Evolutionary conservation across 345 rosid genomes (phyloP), one percentile per base, ranked within the genome.

Genomic region (Citrus maxima): DNA sequence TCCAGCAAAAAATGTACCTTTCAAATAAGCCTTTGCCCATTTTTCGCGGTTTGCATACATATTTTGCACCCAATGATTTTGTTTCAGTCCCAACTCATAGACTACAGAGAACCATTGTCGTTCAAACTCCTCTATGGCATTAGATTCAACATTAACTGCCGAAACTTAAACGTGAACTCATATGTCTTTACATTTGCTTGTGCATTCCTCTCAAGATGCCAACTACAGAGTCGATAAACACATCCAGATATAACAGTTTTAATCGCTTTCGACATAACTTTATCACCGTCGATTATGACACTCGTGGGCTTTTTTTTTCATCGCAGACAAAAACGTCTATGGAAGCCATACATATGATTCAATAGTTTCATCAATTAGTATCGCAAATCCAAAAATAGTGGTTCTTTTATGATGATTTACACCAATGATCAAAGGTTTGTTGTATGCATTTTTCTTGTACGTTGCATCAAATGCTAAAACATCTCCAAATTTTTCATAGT

Each of bases 321-420:
- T 51, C 0, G 0, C 22, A 0, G 22, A 14, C 0, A 51, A 5
- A 2, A 51, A 51, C 1, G 2, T 18, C 0, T 14, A 0, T 18
- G 0, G 2, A 4, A 51, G 7, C 2, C 56, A 51, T 18, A 1
- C 0, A 5, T 18, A 51, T 51, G 2, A 13, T 13, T 51, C 0
- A 3, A 51, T 0, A 51, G 2, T 51, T 51, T 18, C 22, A 51
- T 51, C 56, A 14, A 18, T 51, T 0, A 51, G 7, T 51, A 51
- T 0, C 1, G 56, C 0, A 51, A 51, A 51, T 18, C 2, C 0
- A 16, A 51, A 18, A 1, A 18, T 0, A 0, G 3, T 51, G 2
- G 7, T 18, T 0, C 22, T 14, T 51, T 5, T 14, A 18, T 51
- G 2, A 5, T 51, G 21, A 16, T 51, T 16, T 0, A 51, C 7